Evolutionary conservation across 805 yeast species (phyloP).

Genomic region (Starmerella khaoyaiensis): DNA sequence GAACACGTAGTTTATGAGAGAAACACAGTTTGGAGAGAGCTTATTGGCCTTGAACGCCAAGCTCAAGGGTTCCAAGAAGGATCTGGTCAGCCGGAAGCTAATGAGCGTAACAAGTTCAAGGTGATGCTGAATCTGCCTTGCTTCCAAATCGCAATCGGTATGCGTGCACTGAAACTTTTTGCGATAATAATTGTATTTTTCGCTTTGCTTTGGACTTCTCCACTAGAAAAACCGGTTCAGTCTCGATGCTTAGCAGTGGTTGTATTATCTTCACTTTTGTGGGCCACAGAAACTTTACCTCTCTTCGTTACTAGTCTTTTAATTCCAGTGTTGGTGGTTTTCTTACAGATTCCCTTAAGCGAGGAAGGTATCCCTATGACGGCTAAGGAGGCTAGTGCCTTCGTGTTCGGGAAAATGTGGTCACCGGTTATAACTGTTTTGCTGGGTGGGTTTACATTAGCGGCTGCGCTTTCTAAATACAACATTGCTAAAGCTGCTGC

Average conservation of each 20-base stretch:
- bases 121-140: not conserved
- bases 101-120: not conserved
- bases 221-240: slow-evolving; percentile 41
- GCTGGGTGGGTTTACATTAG: slow-evolving; percentile 87
- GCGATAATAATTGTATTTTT: slow-evolving; percentile 39
- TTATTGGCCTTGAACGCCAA: slow-evolving; percentile 80
- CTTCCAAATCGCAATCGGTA: not conserved
- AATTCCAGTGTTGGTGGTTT: slow-evolving; percentile 69
- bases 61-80: slow-evolving; percentile 10
- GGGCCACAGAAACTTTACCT: slow-evolving; percentile 96
- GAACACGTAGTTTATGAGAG: slow-evolving; percentile 97
- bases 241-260: slow-evolving; percentile 78
- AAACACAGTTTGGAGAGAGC: slow-evolving; percentile 94
- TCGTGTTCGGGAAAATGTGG: slow-evolving; percentile 84
- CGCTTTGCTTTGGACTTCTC: slow-evolving; percentile 33
- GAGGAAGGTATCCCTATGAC: slow-evolving; percentile 32
- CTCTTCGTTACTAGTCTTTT: slow-evolving; percentile 76
- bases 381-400: slow-evolving; percentile 62
- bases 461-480: slow-evolving; percentile 87
- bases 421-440: slow-evolving; percentile 80
- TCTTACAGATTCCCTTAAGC: slow-evolving; percentile 42
- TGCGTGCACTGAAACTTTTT: slow-evolving; percentile 26
- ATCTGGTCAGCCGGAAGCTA: slow-evolving; percentile 18
- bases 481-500: slow-evolving; percentile 78
- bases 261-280: slow-evolving; percentile 65